Evolutionary conservation across 495 filamentous ascomycete species (phyloP).

Genomic region (Cercophora newfieldiana): DNA sequence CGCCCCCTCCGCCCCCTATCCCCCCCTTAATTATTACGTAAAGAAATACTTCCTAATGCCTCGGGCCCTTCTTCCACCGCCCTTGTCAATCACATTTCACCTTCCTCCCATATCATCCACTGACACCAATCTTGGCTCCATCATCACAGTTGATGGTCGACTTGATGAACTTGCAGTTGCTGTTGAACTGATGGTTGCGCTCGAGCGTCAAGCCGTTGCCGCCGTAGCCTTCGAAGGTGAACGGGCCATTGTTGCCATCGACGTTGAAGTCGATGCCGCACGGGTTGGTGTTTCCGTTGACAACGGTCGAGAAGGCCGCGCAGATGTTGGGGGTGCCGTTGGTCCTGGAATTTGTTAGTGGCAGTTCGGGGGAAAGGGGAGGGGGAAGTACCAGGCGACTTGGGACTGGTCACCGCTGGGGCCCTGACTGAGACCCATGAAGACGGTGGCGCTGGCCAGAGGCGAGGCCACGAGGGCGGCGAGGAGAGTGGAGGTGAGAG

Average conservation of each 20-base stretch:
- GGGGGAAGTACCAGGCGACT: constrained; percentile 3
- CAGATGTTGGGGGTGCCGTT: constrained; percentile 12
- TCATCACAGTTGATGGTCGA: background rate
- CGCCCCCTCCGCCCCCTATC: too few relatives aligned
- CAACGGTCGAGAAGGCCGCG: background rate
- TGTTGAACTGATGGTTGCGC: constrained; percentile 9
- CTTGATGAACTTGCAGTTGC: constrained; percentile 9
- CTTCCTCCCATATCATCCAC: too few relatives aligned
- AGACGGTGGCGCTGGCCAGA: background rate
- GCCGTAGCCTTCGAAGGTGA: constrained; percentile 6
- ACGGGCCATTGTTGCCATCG: constrained; percentile 1
- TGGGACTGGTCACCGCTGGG: background rate
- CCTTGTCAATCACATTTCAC: too few relatives aligned
- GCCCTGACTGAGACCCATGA: background rate
- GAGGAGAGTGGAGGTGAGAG: background rate
- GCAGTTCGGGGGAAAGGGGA: background rate
- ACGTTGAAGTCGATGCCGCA: constrained; percentile 12
- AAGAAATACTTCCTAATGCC: too few relatives aligned
- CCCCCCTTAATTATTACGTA: too few relatives aligned
- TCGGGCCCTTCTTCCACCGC: too few relatives aligned
- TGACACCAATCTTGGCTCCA: too few relatives aligned
- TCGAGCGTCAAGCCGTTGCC: background rate
- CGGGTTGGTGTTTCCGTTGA: constrained; percentile 3
- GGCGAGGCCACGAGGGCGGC: background rate
- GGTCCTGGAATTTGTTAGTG: background rate